Base-by-base conservation (phyloP, 495 filamentous ascomycete species). In the Neurospora africana region DNA sequence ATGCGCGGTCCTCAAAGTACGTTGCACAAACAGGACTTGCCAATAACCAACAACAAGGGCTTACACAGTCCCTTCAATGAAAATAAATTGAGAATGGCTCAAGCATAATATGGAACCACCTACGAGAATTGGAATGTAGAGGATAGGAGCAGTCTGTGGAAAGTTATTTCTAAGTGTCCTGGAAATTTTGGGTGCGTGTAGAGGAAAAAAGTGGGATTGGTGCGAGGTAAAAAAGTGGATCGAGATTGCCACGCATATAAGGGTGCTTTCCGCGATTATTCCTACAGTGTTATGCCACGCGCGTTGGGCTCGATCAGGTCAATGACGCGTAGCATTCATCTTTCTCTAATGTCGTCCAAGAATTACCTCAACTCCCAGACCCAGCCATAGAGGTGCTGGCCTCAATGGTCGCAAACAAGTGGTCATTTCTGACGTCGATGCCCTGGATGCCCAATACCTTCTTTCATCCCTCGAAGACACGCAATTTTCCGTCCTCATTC, bases 21-120 rank as follows among this genome's bases (percentile, higher is more conserved):
- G 41, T 43, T 43, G 41, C 7, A 43, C 41, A n/a, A 9, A 43
- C 0, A 0, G 41, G 19, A 44, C 3, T 21, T 44, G 19, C 41
- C 1, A 0, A 21, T 10, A 3, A 10, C 19, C 8, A 1, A 8
- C n/a, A 0, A 0, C 9, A 3, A 44, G 41, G 1, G 19, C 0
- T 2, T 9, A 10, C 0, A 21, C 3, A 21, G 21, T 0, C 1
- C 0, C 9, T 44, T 2, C 5, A 15, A 2, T 0, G 2, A 2
- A 15, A 2, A 11, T 53, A 0, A 53, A 2, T 5, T 11, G 0
- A 21, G 1, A 23, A 0, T 0, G 13, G 1, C 4, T 2, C 9
- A n/a, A n/a, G n/a, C 1, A 2, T 0, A 0, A 13, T 47, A 5
- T 0, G 13, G 9, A 23, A 0, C 1, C 9, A 9, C 2, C 4